These are phyloP conservation scores for Tetraselmis chui DNA, from an alignment of 139 green algal genomes.

Conservation along the genomic window DNA sequence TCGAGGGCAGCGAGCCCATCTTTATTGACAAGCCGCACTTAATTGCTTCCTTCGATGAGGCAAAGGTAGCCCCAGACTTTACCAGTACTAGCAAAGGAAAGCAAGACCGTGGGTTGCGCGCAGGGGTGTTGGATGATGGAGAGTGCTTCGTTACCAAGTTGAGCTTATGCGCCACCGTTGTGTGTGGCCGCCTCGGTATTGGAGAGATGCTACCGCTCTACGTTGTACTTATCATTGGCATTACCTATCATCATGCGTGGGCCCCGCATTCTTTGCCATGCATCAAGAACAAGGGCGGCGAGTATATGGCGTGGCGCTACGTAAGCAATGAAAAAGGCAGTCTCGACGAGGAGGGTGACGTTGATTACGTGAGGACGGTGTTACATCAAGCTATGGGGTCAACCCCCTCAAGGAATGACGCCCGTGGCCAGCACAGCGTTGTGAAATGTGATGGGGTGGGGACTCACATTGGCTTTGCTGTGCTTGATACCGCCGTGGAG, in stretches of 20 bases:
- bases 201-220: not conserved
- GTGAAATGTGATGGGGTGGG: not conserved
- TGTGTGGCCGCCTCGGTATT: not conserved
- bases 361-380: not conserved
- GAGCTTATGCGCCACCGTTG: not conserved
- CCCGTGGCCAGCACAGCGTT: not conserved
- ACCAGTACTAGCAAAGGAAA: not conserved
- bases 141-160: not conserved
- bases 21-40: not conserved
- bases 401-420: not conserved
- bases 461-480: not conserved
- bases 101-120: not conserved
- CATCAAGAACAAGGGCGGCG: not conserved
- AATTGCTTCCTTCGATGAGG: not conserved
- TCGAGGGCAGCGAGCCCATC: not conserved
- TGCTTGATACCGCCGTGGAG: not conserved
- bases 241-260: not conserved
- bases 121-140: not conserved
- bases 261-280: not conserved
- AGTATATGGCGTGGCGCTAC: not conserved
- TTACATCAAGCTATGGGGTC: not conserved
- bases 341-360: not conserved
- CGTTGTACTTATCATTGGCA: not conserved
- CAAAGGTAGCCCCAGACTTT: not conserved
- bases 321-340: not conserved